These are phyloP conservation scores for Aspergillus pseudoterreus DNA, from an alignment of 2,329 filamentous ascomycete species.

Conservation along the genomic window DNA sequence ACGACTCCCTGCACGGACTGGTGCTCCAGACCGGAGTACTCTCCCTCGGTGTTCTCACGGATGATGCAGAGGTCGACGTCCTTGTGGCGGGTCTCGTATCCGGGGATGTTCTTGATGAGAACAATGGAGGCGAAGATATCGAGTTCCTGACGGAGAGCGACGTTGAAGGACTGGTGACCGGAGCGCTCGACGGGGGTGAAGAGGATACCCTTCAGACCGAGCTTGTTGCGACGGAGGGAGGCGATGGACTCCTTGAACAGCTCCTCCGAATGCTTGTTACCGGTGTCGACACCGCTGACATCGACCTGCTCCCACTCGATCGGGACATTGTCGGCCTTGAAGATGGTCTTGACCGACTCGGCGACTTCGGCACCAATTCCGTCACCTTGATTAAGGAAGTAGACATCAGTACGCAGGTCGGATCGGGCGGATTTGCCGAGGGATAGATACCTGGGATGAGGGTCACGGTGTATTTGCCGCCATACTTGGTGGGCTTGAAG, in stretches of 20 bases:
- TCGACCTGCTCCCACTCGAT: conserved; percentile 99
- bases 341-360: conserved; percentile 97
- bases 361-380: conserved; percentile 98
- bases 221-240: conserved; percentile 96
- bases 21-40: conserved; percentile 98
- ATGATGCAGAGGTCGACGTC: conserved; percentile 98
- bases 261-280: conserved; percentile 83
- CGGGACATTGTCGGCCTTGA: conserved; percentile 98
- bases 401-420: background rate
- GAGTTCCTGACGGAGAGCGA: conserved; percentile 96
- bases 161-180: conserved; percentile 99
- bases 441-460: conserved; percentile 76
- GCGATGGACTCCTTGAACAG: conserved; percentile 94
- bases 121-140: conserved; percentile 99
- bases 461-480: conserved; percentile 98
- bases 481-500: conserved; percentile 98
- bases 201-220: conserved; percentile 97
- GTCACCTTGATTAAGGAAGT: conserved; percentile 57
- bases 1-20: conserved; percentile 95
- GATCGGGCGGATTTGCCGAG: background rate
- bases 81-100: conserved; percentile 95
- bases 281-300: conserved; percentile 83
- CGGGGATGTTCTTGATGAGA: conserved; percentile 99
- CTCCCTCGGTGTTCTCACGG: conserved; percentile 99
- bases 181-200: conserved; percentile 96